Evolutionary conservation across 75 land plant genomes (phyloP).

Genomic region (Pinus albicaulis): DNA sequence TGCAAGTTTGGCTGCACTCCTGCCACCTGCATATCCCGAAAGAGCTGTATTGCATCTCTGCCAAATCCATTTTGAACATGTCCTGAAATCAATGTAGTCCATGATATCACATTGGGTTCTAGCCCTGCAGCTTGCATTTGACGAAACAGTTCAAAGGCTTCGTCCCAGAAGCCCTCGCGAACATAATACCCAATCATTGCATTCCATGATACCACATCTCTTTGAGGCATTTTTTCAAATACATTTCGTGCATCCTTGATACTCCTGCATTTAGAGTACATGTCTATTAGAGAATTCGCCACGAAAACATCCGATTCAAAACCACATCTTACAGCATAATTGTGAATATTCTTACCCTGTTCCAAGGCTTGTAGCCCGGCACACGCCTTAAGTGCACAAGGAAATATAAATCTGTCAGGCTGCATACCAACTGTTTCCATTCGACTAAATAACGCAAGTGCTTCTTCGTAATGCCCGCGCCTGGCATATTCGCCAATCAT

Average conservation of each 20-base stretch:
- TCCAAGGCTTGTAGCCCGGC: background rate
- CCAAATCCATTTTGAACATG: too few relatives aligned
- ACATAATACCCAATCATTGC: constrained; percentile 17
- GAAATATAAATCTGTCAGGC: background rate
- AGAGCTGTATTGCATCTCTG: too few relatives aligned
- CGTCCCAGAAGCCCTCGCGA: constrained; percentile 3
- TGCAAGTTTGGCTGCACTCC: constrained; percentile 1
- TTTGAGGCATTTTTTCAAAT: constrained; percentile 1
- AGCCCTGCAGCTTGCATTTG: constrained; percentile 4
- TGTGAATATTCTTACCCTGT: constrained; percentile 11
- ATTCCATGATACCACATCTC: constrained; percentile 21
- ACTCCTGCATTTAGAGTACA: constrained; percentile 21
- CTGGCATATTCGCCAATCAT: background rate
- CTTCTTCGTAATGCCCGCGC: background rate
- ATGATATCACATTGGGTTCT: too few relatives aligned
- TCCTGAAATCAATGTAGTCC: too few relatives aligned
- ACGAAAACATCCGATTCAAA: constrained; percentile 7
- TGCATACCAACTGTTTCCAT: background rate
- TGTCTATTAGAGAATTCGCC: constrained; percentile 12
- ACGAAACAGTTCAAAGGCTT: constrained; percentile 6
- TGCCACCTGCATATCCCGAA: background rate
- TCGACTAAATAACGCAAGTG: background rate
- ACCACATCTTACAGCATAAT: constrained; percentile 6
- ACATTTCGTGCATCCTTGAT: constrained; percentile 15
- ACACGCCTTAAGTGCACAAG: constrained; percentile 3